Percentiles rank a stretch among this genome's conserved stretches.
These are phyloP conservation scores for Typha latifolia DNA, from an alignment of 176 grass and related monocot species.

Conservation along the genomic window DNA sequence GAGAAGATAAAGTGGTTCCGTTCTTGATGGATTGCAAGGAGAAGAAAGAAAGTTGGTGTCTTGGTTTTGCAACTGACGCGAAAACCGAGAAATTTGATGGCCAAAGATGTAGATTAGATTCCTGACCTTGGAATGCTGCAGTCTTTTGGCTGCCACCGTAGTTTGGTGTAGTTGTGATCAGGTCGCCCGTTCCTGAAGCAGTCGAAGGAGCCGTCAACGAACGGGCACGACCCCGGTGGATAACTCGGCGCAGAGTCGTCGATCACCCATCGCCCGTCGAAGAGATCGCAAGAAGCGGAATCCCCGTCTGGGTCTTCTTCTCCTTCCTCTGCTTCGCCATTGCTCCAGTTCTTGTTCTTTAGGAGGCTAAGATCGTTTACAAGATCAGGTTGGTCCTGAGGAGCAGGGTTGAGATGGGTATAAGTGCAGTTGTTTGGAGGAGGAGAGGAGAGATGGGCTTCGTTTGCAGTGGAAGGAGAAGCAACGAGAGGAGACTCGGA, in stretches of 20 bases:
- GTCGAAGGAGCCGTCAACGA: conserved; percentile 8
- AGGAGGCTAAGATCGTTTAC: too few species aligned
- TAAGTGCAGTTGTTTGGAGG: too few species aligned
- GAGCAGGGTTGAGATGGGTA: too few species aligned
- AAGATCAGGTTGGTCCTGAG: too few species aligned
- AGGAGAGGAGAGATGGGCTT: too few species aligned
- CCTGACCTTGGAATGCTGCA: conserved; percentile 7
- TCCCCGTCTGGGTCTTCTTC: background rate
- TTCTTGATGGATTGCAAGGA: too few species aligned
- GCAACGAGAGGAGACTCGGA: too few species aligned
- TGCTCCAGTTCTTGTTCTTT: too few species aligned
- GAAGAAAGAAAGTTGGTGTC: background rate
- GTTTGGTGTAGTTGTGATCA: conserved; percentile 15
- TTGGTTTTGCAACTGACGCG: too few species aligned
- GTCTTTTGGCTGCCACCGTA: conserved; percentile 6
- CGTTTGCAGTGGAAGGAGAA: too few species aligned
- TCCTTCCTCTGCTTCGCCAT: too few species aligned
- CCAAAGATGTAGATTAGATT: background rate
- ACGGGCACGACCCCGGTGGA: conserved; percentile 17
- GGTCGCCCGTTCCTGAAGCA: conserved; percentile 13
- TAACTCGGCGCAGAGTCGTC: conserved; percentile 6
- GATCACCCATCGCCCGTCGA: conserved; percentile 11
- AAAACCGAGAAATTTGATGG: background rate
- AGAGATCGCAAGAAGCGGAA: conserved; percentile 3
- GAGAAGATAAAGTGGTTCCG: too few species aligned